Base-by-base conservation (phyloP, 2,329 filamentous ascomycete species). In the Akanthomyces lecanii region DNA sequence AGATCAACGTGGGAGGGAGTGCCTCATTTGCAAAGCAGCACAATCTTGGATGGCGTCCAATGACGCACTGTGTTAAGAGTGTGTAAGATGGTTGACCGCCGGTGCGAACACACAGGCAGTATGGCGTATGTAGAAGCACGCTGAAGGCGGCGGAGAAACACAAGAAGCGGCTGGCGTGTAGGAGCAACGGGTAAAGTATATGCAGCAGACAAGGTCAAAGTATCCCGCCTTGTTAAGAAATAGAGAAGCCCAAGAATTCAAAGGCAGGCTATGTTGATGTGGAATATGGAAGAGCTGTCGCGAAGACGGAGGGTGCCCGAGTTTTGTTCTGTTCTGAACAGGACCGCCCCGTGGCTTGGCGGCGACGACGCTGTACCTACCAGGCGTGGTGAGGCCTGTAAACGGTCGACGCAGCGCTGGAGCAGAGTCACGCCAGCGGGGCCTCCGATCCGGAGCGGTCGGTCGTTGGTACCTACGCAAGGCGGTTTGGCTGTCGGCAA, bases 1-100 rank as follows among this genome's bases (percentile, higher is more conserved):
- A 33, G 28, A 40, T 68, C 68, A 66, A 66, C 63, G 50, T 64
- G 66, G 70, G 66, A 69, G 68, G 67, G 70, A 57, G 64, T 30
- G 62, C 64, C 48, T 59, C 58, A 64, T 65, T 47, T 25, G 63
- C 47, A 21, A 51, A 51, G 45, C 45, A 60, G 25, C 63, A 65
- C 54, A 63, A 42, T 48, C 25, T 48, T 42, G 44, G 44, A 65
- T 47, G 59, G 59, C 36, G 50, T 14, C 33, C 50, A 63, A 63
- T 30, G 59, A 57, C 55, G 61, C 51, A 14, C 47, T 42, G 45
- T 51, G 40, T 40, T 50, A 48, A 62, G 16, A 48, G 48, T 48
- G 52, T 62, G 30, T 58, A 54, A 59, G 53, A 36, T 52, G 55
- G 44, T 33, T 57, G 50, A 21, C 21, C 21, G 58, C 50, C 28